A percentile compares a stretch with the other conserved stretches of the same genome.
phyloP scores from a whole-genome alignment of 371 early-diverging fungal species.

The Mortierella sp. region DNA sequence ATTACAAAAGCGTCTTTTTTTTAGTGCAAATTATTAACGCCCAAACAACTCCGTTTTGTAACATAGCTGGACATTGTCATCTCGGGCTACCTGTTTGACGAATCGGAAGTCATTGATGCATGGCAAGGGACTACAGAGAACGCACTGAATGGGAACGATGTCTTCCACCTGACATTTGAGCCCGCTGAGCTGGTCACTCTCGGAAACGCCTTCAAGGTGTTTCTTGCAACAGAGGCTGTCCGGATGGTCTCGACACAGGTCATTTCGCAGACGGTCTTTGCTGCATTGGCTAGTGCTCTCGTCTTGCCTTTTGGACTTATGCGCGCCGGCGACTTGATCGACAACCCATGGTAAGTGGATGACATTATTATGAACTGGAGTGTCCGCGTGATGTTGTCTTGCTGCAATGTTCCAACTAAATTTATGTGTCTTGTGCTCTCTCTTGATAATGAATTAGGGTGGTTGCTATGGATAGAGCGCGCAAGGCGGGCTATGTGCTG shows the following conservation, averaged over 20 bases:
- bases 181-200: slow-evolving; percentile 80
- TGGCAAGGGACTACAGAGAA: slow-evolving; percentile 67
- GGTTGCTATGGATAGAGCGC: slow-evolving; percentile 88
- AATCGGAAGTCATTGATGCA: slow-evolving; percentile 55
- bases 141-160: slow-evolving; percentile 61
- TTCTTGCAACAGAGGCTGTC: slow-evolving; percentile 89
- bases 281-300: slow-evolving; percentile 86
- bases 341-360: slow-evolving; percentile 89
- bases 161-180: slow-evolving; percentile 83
- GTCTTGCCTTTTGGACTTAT: slow-evolving; percentile 86
- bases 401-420: slow-evolving; percentile 67
- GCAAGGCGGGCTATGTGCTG: slow-evolving; percentile 89
- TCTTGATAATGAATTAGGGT: slow-evolving; percentile 29
- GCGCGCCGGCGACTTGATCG: slow-evolving; percentile 86
- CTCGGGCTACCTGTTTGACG: slow-evolving; percentile 71
- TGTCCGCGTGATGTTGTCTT: not conserved
- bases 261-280: slow-evolving; percentile 88
- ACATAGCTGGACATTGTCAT: slow-evolving; percentile 71
- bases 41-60: not conserved
- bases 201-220: slow-evolving; percentile 82
- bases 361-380: not conserved
- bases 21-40: not conserved
- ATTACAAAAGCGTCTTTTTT: too few relatives aligned
- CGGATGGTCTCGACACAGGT: slow-evolving; percentile 88
- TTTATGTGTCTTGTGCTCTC: not conserved